phyloP scores from a whole-genome alignment of 345 rosid species.

The Dovyalis caffra region DNA sequence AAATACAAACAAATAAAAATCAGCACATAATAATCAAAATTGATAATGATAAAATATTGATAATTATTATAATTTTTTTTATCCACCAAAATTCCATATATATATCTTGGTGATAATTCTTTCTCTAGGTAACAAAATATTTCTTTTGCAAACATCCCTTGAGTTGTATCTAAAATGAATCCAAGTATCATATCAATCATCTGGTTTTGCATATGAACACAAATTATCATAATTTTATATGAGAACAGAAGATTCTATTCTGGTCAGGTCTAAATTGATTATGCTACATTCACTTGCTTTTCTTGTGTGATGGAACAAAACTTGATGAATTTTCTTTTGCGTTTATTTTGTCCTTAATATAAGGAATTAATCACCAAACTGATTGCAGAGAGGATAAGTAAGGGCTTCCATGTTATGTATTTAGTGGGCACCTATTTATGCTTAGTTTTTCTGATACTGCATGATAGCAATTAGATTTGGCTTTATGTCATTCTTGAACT shows the following conservation, averaged over 20 bases:
- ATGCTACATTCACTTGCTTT: background rate
- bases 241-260: background rate
- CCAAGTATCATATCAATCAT: too few species aligned
- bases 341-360: background rate
- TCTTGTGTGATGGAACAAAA: background rate
- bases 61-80: too few species aligned
- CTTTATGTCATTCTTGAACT: background rate
- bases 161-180: background rate
- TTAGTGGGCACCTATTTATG: background rate
- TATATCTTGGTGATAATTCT: too few species aligned
- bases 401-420: background rate
- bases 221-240: background rate
- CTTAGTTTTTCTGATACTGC: background rate
- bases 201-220: background rate
- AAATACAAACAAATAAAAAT: too few species aligned
- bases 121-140: too few species aligned
- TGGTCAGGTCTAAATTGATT: background rate
- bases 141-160: too few species aligned
- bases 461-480: background rate
- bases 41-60: too few species aligned
- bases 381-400: background rate
- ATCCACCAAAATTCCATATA: too few species aligned
- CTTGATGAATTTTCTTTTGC: background rate
- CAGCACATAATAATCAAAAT: too few species aligned
- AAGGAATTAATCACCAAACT: too few species aligned